Percentiles rank a stretch among this genome's conserved stretches.
phyloP scores from a whole-genome alignment of 371 early-diverging fungal genomes.

The Mortierella sp. region DNA sequence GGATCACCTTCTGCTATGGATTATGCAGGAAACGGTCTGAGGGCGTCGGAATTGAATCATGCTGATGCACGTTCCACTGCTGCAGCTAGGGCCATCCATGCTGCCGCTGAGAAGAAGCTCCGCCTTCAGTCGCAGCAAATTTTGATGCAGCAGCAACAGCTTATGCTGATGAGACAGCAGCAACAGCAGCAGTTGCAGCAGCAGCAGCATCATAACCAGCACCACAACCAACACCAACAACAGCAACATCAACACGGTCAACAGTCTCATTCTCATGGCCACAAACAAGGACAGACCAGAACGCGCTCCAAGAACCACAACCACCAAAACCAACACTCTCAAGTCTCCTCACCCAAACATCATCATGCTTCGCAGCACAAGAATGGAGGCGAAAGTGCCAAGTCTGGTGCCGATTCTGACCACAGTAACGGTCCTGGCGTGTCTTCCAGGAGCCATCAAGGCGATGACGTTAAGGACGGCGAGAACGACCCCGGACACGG shows the following conservation, averaged over 20 bases:
- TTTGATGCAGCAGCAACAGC: constrained; percentile 62
- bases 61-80: constrained; percentile 21
- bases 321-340: constrained; percentile 27
- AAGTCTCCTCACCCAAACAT: constrained; percentile 37
- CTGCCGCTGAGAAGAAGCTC: constrained; percentile 63
- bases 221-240: constrained; percentile 60
- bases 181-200: constrained; percentile 55
- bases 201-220: constrained; percentile 28
- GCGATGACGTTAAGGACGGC: constrained; percentile 23
- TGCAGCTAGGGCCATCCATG: constrained; percentile 29
- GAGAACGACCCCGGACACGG: constrained; percentile 66
- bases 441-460: constrained; percentile 1
- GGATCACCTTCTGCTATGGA: constrained; percentile 24
- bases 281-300: constrained; percentile 39
- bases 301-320: constrained; percentile 24
- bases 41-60: constrained; percentile 25
- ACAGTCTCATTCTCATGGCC: constrained; percentile 38
- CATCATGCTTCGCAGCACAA: constrained; percentile 19
- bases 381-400: constrained; percentile 18
- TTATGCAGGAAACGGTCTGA: constrained; percentile 21
- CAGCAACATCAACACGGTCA: constrained; percentile 49
- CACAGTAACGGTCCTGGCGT: not conserved
- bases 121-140: constrained; percentile 69
- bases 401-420: constrained; percentile 27
- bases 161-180: constrained; percentile 21